These are phyloP conservation scores for Drosera capensis DNA, from an alignment of 148 eudicot genomes.

Conservation along the genomic window DNA sequence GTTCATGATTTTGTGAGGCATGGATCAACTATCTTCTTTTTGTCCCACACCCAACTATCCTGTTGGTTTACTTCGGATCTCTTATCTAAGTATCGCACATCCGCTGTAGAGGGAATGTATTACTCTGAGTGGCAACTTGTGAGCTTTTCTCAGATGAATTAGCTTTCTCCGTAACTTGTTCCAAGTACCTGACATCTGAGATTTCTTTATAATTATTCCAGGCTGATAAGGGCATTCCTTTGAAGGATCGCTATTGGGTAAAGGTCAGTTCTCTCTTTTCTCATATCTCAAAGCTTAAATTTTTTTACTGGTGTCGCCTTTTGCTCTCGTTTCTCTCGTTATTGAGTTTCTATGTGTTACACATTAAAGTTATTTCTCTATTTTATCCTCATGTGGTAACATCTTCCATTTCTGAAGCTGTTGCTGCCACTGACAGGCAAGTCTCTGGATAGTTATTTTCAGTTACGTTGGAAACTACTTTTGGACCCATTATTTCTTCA, in stretches of 20 bases:
- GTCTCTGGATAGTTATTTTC: conserved; percentile 77
- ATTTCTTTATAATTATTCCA: conserved; percentile 15
- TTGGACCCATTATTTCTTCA: conserved; percentile 99
- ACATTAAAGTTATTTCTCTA: too few relatives aligned
- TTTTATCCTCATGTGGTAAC: too few relatives aligned
- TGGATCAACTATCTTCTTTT: too few relatives aligned
- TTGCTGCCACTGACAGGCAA: conserved; percentile 51
- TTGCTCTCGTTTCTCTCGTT: not conserved
- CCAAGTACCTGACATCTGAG: not conserved
- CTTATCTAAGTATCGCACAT: too few relatives aligned
- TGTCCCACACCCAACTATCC: too few relatives aligned
- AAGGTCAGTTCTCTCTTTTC: conserved; percentile 41
- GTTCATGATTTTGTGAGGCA: too few relatives aligned
- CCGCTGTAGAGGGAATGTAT: too few relatives aligned
- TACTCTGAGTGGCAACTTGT: too few relatives aligned
- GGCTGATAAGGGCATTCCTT: conserved; percentile 56
- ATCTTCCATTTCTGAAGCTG: not conserved
- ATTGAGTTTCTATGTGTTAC: too few relatives aligned
- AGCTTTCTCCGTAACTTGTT: not conserved
- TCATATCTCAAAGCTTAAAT: not conserved
- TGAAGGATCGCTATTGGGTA: conserved; percentile 96
- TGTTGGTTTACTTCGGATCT: too few relatives aligned
- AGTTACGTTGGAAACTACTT: conserved; percentile 98
- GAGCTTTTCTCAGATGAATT: not conserved
- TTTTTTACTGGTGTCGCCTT: not conserved